Evolutionary conservation across 352 stramenopile species (phyloP), one percentile per base, ranked within the genome.

Genomic region (Globisporangium cylindrosporum): DNA sequence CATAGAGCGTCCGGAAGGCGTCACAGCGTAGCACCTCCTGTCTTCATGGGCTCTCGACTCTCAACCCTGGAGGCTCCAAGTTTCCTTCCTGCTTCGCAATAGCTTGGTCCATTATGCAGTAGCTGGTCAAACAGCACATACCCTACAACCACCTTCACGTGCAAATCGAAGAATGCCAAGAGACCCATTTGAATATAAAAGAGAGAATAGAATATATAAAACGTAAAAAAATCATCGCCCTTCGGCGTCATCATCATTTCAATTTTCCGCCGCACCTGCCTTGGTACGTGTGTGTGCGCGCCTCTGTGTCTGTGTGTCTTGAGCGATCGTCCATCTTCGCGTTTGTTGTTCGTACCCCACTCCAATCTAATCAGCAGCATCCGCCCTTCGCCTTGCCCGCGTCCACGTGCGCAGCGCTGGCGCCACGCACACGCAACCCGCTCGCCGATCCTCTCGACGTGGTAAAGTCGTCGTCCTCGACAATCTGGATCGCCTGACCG

Each of bases 401-500:
- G 67, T 88, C 81, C 65, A 81, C 70, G 54, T 85, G 72, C 14
- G 71, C 59, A 22, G 24, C 24, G 10, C 72, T 83, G 4, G 69
- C 78, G 48, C 81, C 81, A 15, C 81, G 79, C 56, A 89, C 76
- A 38, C 81, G 76, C 58, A 89, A 58, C 0, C 79, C 79, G 55
- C 48, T 80, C 64, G 70, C 73, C 24, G 77, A 79, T 24, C 73
- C 71, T 4, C 63, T 60, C 61, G 66, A 59, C 15, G 71, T 62
- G 36, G 51, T 32, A 5, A 67, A 67, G 18, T 82, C 79, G 29
- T 87, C 68, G 61, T 92, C 81, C 18, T 88, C 81, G 15, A 90
- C 73, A 69, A 89, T 88, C 69, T 89, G 78, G 68, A 84, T 84
- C 9, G 77, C 63, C 68, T 89, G 81, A 22, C 79, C 81, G n/a